Percentiles rank a stretch among this genome's conserved stretches.
phyloP scores from a whole-genome alignment of 2,329 filamentous ascomycete species.

The Macroventuria anomochaeta region DNA sequence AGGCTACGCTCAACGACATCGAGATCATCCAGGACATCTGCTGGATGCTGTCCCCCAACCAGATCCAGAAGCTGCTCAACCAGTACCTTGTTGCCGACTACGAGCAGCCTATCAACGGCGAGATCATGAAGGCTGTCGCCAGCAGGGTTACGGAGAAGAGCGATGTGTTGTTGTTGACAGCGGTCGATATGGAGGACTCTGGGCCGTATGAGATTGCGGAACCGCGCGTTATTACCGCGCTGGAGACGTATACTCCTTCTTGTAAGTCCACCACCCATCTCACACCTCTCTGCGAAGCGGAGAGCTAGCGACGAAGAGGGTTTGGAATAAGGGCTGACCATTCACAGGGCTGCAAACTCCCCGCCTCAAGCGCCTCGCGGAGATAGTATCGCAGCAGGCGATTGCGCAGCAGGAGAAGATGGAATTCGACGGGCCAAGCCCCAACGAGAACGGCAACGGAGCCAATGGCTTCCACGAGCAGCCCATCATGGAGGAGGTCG shows the following conservation, averaged over 20 bases:
- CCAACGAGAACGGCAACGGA: conserved; percentile 27
- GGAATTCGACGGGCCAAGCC: conserved; percentile 57
- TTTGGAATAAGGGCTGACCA: conserved; percentile 38
- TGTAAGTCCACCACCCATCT: conserved; percentile 76
- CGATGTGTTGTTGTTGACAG: conserved; percentile 88
- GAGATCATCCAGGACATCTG: conserved; percentile 99
- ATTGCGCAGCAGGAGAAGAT: conserved; percentile 93
- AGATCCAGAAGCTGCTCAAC: conserved; percentile 98
- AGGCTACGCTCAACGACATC: conserved; percentile 97
- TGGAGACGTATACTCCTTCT: conserved; percentile 97
- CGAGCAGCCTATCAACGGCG: conserved; percentile 98
- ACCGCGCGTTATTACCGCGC: conserved; percentile 89
- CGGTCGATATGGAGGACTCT: conserved; percentile 98
- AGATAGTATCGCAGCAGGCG: conserved; percentile 96
- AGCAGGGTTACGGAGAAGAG: conserved; percentile 98
- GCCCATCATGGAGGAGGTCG: conserved; percentile 33
- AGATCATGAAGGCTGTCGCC: conserved; percentile 99
- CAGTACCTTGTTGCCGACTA: conserved; percentile 99
- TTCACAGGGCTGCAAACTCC: conserved; percentile 88
- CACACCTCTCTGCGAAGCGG: too few relatives aligned
- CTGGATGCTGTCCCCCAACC: conserved; percentile 99
- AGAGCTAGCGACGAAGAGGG: too few relatives aligned
- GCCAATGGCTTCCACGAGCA: conserved; percentile 32
- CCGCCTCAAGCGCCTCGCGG: conserved; percentile 91
- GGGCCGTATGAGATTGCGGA: conserved; percentile 98